Evolutionary conservation across 1,139 yeast species (phyloP).

Genomic region (Candida neerlandica): DNA sequence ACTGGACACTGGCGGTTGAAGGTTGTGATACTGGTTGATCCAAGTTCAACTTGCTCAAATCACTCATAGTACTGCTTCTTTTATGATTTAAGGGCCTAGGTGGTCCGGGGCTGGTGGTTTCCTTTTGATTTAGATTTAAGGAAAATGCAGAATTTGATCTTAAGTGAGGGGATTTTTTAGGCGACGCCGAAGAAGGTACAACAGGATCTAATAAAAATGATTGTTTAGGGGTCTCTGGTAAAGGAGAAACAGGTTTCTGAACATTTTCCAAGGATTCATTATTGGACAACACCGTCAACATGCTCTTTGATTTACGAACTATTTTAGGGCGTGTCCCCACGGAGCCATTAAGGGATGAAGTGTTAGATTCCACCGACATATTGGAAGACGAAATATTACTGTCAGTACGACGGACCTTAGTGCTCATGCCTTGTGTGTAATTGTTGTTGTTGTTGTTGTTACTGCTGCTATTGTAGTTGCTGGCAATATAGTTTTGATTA

Average conservation of each 20-base stretch:
- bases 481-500: neutral
- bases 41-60: conserved; percentile 12
- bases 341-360: conserved; percentile 3
- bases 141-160: conserved; percentile 36
- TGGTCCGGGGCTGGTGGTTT: neutral
- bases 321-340: neutral
- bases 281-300: conserved; percentile 11
- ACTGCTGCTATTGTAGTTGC: neutral
- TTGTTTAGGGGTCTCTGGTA: conserved; percentile 1
- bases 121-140: conserved; percentile 13
- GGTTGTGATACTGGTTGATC: conserved; percentile 5
- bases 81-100: conserved; percentile 19
- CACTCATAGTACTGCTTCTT: conserved; percentile 28
- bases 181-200: conserved; percentile 14
- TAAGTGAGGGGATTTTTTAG: conserved; percentile 28
- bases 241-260: conserved; percentile 10
- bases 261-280: conserved; percentile 4
- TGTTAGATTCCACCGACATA: conserved; percentile 2
- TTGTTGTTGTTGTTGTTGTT: conserved; percentile 2
- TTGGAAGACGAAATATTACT: conserved; percentile 1
- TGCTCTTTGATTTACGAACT: conserved; percentile 13
- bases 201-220: neutral
- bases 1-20: neutral
- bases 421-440: neutral
- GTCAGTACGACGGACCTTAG: neutral